A percentile compares a stretch with the other conserved stretches of the same genome.
Evolutionary conservation across 805 yeast species (phyloP).

Genomic region (Wickerhamomyces tratensis): DNA sequence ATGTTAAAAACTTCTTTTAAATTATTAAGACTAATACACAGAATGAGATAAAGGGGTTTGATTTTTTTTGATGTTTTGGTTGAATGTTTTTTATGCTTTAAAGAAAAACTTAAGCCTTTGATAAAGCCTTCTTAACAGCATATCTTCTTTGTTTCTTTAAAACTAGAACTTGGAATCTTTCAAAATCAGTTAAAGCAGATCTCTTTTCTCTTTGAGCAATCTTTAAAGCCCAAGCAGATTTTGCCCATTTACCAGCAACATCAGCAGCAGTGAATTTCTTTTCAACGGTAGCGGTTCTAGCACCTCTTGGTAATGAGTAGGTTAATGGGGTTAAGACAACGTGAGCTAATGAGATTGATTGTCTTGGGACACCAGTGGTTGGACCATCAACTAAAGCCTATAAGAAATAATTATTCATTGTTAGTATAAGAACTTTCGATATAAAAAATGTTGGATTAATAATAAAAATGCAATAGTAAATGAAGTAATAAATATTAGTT

Average conservation of each 20-base stretch:
- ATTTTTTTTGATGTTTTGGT: too few relatives aligned
- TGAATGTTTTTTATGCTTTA: too few relatives aligned
- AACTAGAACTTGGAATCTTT: slow-evolving; percentile 98
- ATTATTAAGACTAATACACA: too few relatives aligned
- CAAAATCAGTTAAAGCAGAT: slow-evolving; percentile 89
- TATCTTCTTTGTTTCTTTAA: slow-evolving; percentile 96
- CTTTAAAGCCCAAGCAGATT: slow-evolving; percentile 96
- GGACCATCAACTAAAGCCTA: slow-evolving; percentile 97
- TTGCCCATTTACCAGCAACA: slow-evolving; percentile 83
- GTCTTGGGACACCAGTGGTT: slow-evolving; percentile 79
- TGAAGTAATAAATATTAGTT: too few relatives aligned
- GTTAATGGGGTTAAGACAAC: slow-evolving; percentile 91
- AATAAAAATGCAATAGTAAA: too few relatives aligned
- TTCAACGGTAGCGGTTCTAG: slow-evolving; percentile 74
- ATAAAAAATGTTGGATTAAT: too few relatives aligned
- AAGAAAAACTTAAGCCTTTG: slow-evolving; percentile 65
- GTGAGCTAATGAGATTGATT: slow-evolving; percentile 78
- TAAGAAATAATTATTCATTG: slow-evolving; percentile 4
- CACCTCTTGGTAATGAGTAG: slow-evolving; percentile 88
- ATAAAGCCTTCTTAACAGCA: slow-evolving; percentile 92
- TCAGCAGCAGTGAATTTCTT: slow-evolving; percentile 94
- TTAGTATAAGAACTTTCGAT: slow-evolving; percentile 14
- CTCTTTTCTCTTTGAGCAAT: slow-evolving; percentile 92
- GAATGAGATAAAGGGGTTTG: too few relatives aligned
- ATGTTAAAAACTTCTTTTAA: too few relatives aligned